Evolutionary conservation across 2,329 filamentous ascomycete species (phyloP), one percentile per base, ranked within the genome.

Genomic region (Rhytidhysteron rufulum): DNA sequence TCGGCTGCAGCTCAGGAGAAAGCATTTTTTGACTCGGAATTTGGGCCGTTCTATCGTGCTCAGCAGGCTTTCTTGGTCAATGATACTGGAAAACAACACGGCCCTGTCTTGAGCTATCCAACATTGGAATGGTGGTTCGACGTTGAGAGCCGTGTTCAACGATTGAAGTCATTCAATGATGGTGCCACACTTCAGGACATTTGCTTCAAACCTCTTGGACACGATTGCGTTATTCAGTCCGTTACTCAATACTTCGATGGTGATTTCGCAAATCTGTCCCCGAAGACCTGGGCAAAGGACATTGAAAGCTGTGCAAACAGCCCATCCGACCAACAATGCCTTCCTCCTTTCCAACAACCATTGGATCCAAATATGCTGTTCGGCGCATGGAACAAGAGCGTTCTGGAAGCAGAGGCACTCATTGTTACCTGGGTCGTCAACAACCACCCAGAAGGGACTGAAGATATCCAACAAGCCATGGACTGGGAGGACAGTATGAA

Each of bases 11-110:
- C 93, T 0, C 79, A 88, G 60, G 91, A 98, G 62, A 98, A 98
- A 69, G 78, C 78, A 1, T 98, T 94, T 61, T 98, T 97, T 50
- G 94, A 98, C 60, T 65, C 79, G 25, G 89, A 88, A 53, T 98
- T 98, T 61, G 94, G 93, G 0, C 89, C 91, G 0, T 98, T 98
- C 59, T 98, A 93, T 67, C 86, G 93, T 30, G 86, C 90, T 0
- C 87, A 98, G 63, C 93, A 98, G 67, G 80, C 83, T 1, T 98
- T 98, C 63, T 66, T 98, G 11, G 88, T 97, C 46, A 98, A 97
- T 48, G 90, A 96, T 51, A 89, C 82, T 1, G 63, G 76, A 1
- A 73, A 74, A 3, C 79, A 79, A 0, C 75, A 82, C 3, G 82
- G 85, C 0, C 86, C 88, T 1, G 88, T 97, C 2, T 69, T 98